Evolutionary conservation across 2,329 filamentous ascomycete genomes (phyloP).

Genomic region (Ascochyta fabae): DNA sequence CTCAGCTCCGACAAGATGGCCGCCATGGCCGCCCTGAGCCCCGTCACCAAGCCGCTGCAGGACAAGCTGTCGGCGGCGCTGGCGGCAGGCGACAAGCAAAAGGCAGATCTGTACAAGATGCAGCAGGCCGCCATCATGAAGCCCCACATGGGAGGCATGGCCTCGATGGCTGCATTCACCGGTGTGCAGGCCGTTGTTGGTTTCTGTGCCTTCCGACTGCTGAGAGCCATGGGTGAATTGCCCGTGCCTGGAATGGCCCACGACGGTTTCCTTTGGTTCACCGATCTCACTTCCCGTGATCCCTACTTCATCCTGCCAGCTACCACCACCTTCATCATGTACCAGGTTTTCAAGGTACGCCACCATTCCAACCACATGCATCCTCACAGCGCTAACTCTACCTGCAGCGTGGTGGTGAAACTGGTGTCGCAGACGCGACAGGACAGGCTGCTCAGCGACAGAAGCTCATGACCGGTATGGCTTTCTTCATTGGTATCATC

Average conservation of each 20-base stretch:
- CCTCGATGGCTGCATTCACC: conserved; percentile 60
- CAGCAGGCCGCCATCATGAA: conserved; percentile 60
- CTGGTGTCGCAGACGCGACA: conserved; percentile 43
- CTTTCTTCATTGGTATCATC: conserved; percentile 60
- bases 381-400: conserved; percentile 27
- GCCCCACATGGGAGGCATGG: conserved; percentile 27
- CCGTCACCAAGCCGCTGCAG: conserved; percentile 62
- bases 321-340: conserved; percentile 63
- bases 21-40: conserved; percentile 66
- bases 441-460: conserved; percentile 22
- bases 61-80: conserved; percentile 59
- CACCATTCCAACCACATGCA: neutral
- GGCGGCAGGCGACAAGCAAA: conserved; percentile 53
- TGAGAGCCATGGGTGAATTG: conserved; percentile 75
- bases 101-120: conserved; percentile 50
- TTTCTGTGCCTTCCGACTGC: conserved; percentile 79
- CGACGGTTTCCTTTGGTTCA: conserved; percentile 78
- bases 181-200: conserved; percentile 71
- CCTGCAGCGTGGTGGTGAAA: conserved; percentile 57
- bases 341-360: conserved; percentile 65
- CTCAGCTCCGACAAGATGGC: conserved; percentile 67
- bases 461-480: conserved; percentile 58
- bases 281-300: conserved; percentile 76
- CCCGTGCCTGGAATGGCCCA: conserved; percentile 80
- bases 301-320: conserved; percentile 79